Conservation (phyloP, 2,329 filamentous ascomycete species). For the Botrytis cinerea region DNA sequence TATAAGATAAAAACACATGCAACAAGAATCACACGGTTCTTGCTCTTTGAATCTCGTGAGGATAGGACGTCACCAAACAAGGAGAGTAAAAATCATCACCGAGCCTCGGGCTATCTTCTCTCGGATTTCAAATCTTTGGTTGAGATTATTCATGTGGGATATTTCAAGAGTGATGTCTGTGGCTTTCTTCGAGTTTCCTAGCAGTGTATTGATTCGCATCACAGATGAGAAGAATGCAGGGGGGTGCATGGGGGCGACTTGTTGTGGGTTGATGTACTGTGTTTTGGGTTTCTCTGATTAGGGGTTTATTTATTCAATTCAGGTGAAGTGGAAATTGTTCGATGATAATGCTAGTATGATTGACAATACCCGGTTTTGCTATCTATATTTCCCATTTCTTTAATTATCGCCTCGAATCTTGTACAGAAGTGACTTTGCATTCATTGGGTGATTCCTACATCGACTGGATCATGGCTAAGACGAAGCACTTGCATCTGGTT, state of each 20-base stretch:
- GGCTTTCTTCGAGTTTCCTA: rapidly evolving
- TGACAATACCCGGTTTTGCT: background rate
- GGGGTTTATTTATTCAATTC: too few species aligned
- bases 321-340: background rate
- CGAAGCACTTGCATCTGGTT: background rate
- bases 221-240: background rate
- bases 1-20: background rate
- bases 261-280: background rate
- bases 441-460: background rate
- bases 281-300: background rate
- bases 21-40: background rate
- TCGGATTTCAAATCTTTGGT: background rate
- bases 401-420: background rate
- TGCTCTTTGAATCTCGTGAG: background rate
- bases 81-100: background rate
- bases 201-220: background rate
- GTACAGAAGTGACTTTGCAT: background rate
- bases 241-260: too few species aligned
- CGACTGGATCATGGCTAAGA: background rate
- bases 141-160: background rate
- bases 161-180: background rate
- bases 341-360: background rate
- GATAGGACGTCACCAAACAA: background rate
- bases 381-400: background rate
- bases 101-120: background rate